phyloP scores from a whole-genome alignment of 345 rosid species.

The Pseudoturritis turrita region DNA sequence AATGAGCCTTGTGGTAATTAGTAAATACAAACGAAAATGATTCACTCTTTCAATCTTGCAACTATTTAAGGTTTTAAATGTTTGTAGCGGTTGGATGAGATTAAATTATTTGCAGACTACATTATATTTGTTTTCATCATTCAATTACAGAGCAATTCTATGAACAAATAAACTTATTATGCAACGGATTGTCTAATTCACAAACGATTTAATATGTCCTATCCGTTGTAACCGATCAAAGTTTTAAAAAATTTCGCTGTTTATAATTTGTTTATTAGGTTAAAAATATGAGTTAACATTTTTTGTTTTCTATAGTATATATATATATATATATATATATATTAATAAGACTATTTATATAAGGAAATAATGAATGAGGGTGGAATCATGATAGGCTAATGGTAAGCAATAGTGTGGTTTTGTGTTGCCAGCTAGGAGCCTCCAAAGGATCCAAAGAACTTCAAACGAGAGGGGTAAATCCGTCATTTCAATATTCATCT shows the following conservation, averaged over 20 bases:
- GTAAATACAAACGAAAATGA: neutral
- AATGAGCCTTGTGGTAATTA: slow-evolving; percentile 17
- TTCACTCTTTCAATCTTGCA: neutral
- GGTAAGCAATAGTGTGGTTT: slow-evolving; percentile 19
- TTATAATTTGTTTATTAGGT: neutral
- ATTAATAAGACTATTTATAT: neutral
- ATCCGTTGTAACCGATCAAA: too few relatives aligned
- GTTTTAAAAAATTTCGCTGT: too few relatives aligned
- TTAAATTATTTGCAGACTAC: too few relatives aligned
- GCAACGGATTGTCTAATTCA: too few relatives aligned
- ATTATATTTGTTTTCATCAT: too few relatives aligned
- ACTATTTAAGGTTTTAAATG: neutral
- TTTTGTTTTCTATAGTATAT: neutral
- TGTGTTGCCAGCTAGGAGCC: slow-evolving; percentile 30
- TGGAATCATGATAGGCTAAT: slow-evolving; percentile 20
- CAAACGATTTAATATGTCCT: too few relatives aligned
- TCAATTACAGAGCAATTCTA: too few relatives aligned
- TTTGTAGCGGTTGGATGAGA: too few relatives aligned
- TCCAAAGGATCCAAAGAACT: slow-evolving; percentile 16
- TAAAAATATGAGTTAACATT: neutral
- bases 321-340: neutral
- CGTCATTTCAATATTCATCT: slow-evolving; percentile 12
- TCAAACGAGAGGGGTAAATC: neutral
- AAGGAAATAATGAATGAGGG: slow-evolving; percentile 23
- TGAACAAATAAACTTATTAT: too few relatives aligned